Base-by-base conservation (phyloP, 1,139 yeast genomes). In the Eremothecium sinecaudum region DNA sequence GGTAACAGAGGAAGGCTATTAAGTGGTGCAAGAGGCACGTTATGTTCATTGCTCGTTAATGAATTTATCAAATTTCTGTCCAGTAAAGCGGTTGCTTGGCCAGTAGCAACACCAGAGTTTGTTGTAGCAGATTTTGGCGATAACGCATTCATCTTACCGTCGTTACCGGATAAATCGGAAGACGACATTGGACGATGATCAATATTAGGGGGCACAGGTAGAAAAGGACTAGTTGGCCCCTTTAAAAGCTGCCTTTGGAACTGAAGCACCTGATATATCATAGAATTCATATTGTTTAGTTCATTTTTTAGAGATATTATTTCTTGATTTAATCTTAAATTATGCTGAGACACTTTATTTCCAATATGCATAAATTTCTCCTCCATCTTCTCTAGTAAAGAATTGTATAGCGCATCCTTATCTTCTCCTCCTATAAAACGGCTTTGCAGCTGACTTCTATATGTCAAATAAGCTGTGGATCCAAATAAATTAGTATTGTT, bases 271-370 rank as follows among this genome's bases (percentile, higher is more conserved):
- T 55, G 55, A 17, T 46, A 42, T 25, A 58, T 46, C 40, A 51
- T 40, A 6, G 46, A 37, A 16, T 42, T 46, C 28, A 54, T 44
- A 6, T 47, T 38, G 18, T 39, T 41, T 12, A 55, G 25, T 20
- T 55, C 58, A 1, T 45, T 35, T 34, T 50, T 53, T 27, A 55
- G 31, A 22, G 43, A 46, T 3, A 45, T 41, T 8, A 55, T 43
- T 33, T 54, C 56, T 38, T 51, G 55, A 13, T 51, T 46, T 19
- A 54, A 34, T 30, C 55, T 42, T 10, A 50, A 43, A 39, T 53
- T 55, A 34, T 55, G 58, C 2, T 51, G 45, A 1, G 54, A 50
- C 21, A 51, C 39, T 24, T 50, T 44, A 32, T 45, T 44, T 3
- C 56, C 50, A n/a, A 53, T 35, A 20, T 47, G 46, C 12, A 45